Evolutionary conservation across 306 rosid species (phyloP), one percentile per base, ranked within the genome.

Genomic region (Lotus japonicus): DNA sequence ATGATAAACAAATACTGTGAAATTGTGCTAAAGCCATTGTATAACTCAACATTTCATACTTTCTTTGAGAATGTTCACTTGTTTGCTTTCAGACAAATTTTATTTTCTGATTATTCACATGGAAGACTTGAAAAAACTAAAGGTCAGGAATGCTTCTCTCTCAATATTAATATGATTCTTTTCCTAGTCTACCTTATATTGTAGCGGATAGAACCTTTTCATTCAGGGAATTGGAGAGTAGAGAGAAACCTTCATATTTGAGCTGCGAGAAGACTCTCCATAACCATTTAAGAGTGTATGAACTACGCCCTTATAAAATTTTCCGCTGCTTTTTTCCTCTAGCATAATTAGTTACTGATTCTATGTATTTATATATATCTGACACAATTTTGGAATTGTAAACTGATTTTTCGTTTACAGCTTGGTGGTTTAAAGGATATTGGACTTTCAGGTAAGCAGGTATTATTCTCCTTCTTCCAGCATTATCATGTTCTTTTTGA

Each of bases 151-250:
- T n/a, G n/a, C n/a, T n/a, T n/a, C n/a, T n/a, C n/a, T n/a, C n/a
- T n/a, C n/a, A n/a, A n/a, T n/a, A n/a, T n/a, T n/a, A n/a, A n/a
- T n/a, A n/a, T n/a, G n/a, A n/a, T n/a, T n/a, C n/a, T n/a, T n/a
- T n/a, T n/a, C n/a, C n/a, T n/a, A n/a, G n/a, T n/a, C n/a, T n/a
- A n/a, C n/a, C n/a, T n/a, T n/a, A n/a, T n/a, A n/a, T n/a, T n/a
- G n/a, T n/a, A n/a, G n/a, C n/a, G n/a, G n/a, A n/a, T n/a, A n/a
- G n/a, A n/a, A n/a, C n/a, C n/a, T n/a, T n/a, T n/a, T n/a, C n/a
- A n/a, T n/a, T n/a, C n/a, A n/a, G 98, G 97, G 97, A 18, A 90
- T 92, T 54, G 97, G 98, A n/a, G 97, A 92, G 82, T 90, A 85
- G 74, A 85, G 98, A 73, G 94, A 96, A 54, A 77, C 85, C 19